Evolutionary conservation across 768 basidiomycete genomes (phyloP).

Genomic region (Mycena chlorophos): DNA sequence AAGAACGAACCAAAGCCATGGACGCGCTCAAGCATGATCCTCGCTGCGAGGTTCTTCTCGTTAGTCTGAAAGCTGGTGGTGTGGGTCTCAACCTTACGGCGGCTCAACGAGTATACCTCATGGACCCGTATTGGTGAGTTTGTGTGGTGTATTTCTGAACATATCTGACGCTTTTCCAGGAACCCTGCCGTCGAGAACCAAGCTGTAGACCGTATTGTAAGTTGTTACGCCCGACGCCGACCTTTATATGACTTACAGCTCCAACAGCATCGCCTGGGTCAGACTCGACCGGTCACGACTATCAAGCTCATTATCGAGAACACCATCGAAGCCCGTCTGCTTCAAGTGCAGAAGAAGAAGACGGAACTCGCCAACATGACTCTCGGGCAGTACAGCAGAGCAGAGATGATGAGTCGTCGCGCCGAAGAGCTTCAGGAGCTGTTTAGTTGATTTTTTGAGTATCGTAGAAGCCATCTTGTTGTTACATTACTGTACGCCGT

Average conservation of each 20-base stretch:
- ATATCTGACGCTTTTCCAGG: slow-evolving; percentile 43
- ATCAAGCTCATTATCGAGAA: slow-evolving; percentile 93
- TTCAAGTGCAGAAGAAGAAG: slow-evolving; percentile 95
- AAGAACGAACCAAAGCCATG: slow-evolving; percentile 89
- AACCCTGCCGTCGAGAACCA: slow-evolving; percentile 98
- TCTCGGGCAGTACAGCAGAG: slow-evolving; percentile 82
- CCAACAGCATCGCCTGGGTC: slow-evolving; percentile 88
- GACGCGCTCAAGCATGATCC: slow-evolving; percentile 90
- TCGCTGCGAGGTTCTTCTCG: slow-evolving; percentile 87
- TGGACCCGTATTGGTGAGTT: slow-evolving; percentile 92
- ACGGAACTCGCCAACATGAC: slow-evolving; percentile 94
- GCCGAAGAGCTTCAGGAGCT: slow-evolving; percentile 84
- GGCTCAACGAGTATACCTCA: slow-evolving; percentile 90
- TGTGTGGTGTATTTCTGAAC: slow-evolving; percentile 6
- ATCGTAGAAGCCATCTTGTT: slow-evolving; percentile 32
- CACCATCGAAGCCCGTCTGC: slow-evolving; percentile 88
- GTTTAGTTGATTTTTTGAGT: slow-evolving; percentile 48
- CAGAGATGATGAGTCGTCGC: slow-evolving; percentile 82
- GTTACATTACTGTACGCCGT: slow-evolving; percentile 25
- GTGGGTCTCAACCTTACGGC: slow-evolving; percentile 96
- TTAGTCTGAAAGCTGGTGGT: slow-evolving; percentile 95
- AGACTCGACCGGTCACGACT: slow-evolving; percentile 87
- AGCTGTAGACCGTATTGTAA: slow-evolving; percentile 94
- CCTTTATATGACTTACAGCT: slow-evolving; percentile 2
- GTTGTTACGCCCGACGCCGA: slow-evolving; percentile 30